Evolutionary conservation across 208 protist genomes (phyloP), one percentile per base, ranked within the genome.

Genomic region (Strigomonas culicis): DNA sequence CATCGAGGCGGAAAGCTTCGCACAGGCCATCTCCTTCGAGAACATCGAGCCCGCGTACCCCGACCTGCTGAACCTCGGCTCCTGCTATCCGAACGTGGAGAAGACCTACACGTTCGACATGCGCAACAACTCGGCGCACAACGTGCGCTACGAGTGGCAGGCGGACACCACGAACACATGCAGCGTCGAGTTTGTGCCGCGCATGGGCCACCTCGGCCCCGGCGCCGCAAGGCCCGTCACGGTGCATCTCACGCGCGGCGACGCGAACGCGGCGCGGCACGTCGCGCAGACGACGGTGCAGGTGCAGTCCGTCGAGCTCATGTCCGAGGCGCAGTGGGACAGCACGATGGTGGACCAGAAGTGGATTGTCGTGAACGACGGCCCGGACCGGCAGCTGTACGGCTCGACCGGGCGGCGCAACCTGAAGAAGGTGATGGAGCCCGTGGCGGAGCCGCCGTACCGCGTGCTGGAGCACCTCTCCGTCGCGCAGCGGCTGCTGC

Each of bases 21-120:
- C 77, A 28, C 73, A 95, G 60, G 52, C 80, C 28, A 74, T 99
- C 31, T 88, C 90, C 44, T 95, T 98, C 69, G 90, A 97, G 25
- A 80, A 88, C 56, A 81, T 98, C 66, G 93, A 97, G 53, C 79
- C 89, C 28, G 61, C 68, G 15, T 71, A 58, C 30, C 57, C 79
- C 21, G 88, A 98, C 74, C 72, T 69, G 65, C 68, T 98, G 28
- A 73, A 81, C 43, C 61, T 98, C 47, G 95, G 94, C 34, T 84
- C 97, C 68, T 94, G 89, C 62, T 91, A 92, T 59, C 59, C 93
- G 7, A 72, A 77, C 13, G 66, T 77, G 34, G 53, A 76, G 13
- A 90, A 86, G 70, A 66, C 70, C 44, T 66, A 79, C 56, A 77
- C 72, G 1, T 96, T 98, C 65, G 72, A 66, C 3, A 60, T 98